Percentiles rank a stretch among this genome's conserved stretches.
phyloP scores from a whole-genome alignment of 1,284 basidiomycete genomes.

The Inonotus obliquus region DNA sequence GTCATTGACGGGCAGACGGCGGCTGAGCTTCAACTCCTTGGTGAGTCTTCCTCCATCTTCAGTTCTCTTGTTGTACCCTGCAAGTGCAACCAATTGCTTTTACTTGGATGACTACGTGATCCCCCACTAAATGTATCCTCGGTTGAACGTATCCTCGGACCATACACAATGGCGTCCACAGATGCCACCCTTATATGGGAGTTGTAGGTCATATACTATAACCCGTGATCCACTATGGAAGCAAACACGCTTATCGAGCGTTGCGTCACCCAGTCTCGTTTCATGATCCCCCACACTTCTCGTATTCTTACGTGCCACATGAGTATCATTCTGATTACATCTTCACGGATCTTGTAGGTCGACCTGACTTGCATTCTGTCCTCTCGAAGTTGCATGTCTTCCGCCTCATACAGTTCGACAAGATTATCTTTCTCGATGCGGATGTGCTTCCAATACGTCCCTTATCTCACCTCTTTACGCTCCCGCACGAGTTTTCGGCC shows the following conservation, averaged over 20 bases:
- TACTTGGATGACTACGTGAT: neutral
- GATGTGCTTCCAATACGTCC: slow-evolving; percentile 89
- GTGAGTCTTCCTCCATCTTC: slow-evolving; percentile 45
- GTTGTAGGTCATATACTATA: neutral
- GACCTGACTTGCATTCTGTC: slow-evolving; percentile 86
- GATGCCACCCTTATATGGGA: neutral
- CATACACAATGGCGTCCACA: neutral
- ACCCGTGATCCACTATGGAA: slow-evolving; percentile 3
- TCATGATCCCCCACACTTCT: slow-evolving; percentile 6
- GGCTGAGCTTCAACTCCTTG: slow-evolving; percentile 72
- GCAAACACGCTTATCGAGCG: neutral
- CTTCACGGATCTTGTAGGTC: slow-evolving; percentile 49
- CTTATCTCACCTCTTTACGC: slow-evolving; percentile 81
- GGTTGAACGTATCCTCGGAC: neutral
- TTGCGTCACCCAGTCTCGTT: neutral
- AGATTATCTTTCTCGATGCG: slow-evolving; percentile 93
- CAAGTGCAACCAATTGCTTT: too few species aligned
- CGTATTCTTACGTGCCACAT: neutral
- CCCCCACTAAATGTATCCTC: neutral
- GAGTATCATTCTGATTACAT: slow-evolving; percentile 11
- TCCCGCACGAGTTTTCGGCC: slow-evolving; percentile 78
- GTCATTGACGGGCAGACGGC: slow-evolving; percentile 66
- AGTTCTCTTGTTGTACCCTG: neutral
- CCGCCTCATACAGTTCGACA: slow-evolving; percentile 82
- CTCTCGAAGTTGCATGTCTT: slow-evolving; percentile 96